phyloP scores from a whole-genome alignment of 1,284 basidiomycete genomes.

The Xanthoconium separans region DNA sequence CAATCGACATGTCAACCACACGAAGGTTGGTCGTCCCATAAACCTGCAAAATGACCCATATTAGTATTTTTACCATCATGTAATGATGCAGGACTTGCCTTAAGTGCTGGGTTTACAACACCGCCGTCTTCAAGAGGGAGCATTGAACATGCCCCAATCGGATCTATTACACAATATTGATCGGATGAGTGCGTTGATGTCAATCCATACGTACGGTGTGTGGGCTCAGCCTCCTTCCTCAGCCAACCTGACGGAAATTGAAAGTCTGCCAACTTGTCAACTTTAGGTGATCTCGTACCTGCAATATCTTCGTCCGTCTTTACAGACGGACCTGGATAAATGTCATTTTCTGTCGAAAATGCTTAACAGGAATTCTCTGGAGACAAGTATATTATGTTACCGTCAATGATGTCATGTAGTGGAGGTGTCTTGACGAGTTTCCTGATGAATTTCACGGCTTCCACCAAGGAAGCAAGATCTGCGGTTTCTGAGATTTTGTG shows the following conservation, averaged over 20 bases:
- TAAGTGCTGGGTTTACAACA: background rate
- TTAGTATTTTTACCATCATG: background rate
- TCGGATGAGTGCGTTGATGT: background rate
- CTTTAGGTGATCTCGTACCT: background rate
- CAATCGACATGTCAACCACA: background rate
- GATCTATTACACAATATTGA: background rate
- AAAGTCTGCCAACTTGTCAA: background rate
- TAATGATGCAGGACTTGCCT: background rate
- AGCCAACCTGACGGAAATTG: background rate
- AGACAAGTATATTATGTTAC: background rate
- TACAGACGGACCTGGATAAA: background rate
- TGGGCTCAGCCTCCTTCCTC: background rate
- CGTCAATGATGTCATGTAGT: background rate
- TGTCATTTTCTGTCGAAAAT: background rate
- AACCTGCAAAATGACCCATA: background rate
- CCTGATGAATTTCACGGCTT: constrained; percentile 1
- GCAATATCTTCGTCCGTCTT: constrained; percentile 1
- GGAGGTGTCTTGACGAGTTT: constrained; percentile 1
- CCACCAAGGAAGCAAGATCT: constrained; percentile 1
- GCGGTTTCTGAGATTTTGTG: background rate
- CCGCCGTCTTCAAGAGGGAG: constrained; percentile 4
- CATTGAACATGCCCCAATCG: constrained; percentile 5
- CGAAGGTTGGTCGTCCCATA: constrained; percentile 3
- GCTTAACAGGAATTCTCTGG: background rate
- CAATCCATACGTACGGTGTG: background rate